phyloP scores from a whole-genome alignment of 2,329 filamentous ascomycete genomes.

The Colletotrichum godetiae region DNA sequence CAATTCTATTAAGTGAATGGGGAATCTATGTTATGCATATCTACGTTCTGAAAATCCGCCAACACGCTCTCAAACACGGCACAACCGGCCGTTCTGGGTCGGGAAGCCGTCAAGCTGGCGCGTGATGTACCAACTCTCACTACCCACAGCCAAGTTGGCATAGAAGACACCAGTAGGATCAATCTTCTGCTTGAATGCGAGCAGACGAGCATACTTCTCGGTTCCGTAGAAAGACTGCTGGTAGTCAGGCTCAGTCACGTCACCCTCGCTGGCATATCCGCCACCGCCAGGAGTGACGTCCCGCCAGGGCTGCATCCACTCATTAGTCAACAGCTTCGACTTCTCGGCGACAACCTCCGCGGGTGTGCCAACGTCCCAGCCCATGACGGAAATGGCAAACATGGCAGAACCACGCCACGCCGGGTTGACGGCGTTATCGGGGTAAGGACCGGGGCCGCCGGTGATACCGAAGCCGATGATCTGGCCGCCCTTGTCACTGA shows the following conservation, averaged over 20 bases:
- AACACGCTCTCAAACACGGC: not conserved
- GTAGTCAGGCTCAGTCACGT: conserved; percentile 45
- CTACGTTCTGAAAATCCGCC: fast-evolving
- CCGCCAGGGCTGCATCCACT: conserved; percentile 45
- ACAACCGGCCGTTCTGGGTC: conserved; percentile 36
- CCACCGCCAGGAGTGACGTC: conserved; percentile 41
- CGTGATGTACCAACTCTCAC: conserved; percentile 40
- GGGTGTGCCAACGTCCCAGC: conserved; percentile 14
- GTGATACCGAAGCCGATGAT: conserved; percentile 55
- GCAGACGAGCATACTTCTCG: conserved; percentile 42
- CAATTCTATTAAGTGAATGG: not conserved
- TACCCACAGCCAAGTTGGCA: conserved; percentile 42
- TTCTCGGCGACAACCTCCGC: conserved; percentile 35
- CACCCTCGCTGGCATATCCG: conserved; percentile 45
- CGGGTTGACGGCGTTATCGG: conserved; percentile 51
- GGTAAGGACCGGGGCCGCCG: conserved; percentile 42
- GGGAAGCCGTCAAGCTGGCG: conserved; percentile 16
- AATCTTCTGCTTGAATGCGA: conserved; percentile 43
- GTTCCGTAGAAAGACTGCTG: conserved; percentile 44
- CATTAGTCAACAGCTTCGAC: conserved; percentile 42
- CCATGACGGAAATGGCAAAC: conserved; percentile 44
- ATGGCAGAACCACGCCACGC: conserved; percentile 56
- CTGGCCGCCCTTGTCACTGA: conserved; percentile 53
- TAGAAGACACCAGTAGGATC: conserved; percentile 45
- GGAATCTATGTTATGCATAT: not conserved